Evolutionary conservation across 176 grass and related monocot species (phyloP).

Genomic region (Lolium perenne): DNA sequence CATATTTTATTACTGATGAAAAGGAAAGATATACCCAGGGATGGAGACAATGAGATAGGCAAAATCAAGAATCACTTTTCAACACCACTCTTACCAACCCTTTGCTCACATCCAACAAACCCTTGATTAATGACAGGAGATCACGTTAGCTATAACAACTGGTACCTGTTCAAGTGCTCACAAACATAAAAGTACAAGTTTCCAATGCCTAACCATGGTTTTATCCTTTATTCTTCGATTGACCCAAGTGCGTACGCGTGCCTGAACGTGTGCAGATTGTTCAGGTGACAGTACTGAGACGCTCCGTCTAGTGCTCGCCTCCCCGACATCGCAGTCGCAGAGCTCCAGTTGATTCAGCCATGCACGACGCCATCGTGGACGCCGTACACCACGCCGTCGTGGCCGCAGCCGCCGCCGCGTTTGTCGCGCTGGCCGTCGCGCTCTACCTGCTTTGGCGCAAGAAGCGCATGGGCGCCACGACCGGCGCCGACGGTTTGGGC

Average conservation of each 20-base stretch:
- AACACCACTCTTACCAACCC: conserved; percentile 27
- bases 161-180: conserved; percentile 26
- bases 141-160: conserved; percentile 57
- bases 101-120: not conserved
- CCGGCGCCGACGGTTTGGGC: not conserved
- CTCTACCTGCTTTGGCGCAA: conserved; percentile 60
- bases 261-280: not conserved
- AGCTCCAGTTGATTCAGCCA: not conserved
- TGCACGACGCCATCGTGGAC: conserved; percentile 37
- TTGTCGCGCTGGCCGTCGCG: conserved; percentile 43
- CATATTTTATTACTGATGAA: not conserved
- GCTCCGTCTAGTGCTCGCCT: not conserved
- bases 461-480: not conserved
- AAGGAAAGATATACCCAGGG: not conserved
- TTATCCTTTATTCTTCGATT: not conserved
- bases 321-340: not conserved
- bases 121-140: conserved; percentile 35
- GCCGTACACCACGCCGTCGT: conserved; percentile 46
- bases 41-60: not conserved
- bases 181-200: conserved; percentile 39
- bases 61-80: not conserved
- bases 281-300: not conserved
- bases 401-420: conserved; percentile 10
- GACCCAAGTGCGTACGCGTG: conserved; percentile 30
- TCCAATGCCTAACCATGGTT: conserved; percentile 20